Percentiles rank a stretch among this genome's conserved stretches.
phyloP scores from a whole-genome alignment of 1,284 basidiomycete species.

The Ustilago nuda region DNA sequence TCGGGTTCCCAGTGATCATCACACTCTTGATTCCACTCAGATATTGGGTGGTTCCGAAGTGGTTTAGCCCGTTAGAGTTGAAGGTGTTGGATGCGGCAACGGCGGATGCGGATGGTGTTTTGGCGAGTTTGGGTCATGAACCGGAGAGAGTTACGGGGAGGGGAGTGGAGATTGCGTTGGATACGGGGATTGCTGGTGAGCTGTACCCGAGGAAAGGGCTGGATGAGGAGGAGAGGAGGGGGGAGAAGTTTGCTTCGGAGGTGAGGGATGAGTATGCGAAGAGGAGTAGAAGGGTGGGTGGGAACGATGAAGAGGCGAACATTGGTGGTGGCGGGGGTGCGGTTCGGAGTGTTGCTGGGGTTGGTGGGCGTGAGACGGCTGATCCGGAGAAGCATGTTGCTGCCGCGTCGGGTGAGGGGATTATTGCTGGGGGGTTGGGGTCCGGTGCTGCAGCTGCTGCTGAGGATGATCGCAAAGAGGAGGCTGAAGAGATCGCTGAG shows the following conservation, averaged over 20 bases:
- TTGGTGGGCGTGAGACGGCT: constrained; percentile 24
- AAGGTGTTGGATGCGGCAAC: constrained; percentile 87
- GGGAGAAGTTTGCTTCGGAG: constrained; percentile 26
- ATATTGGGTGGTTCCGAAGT: constrained; percentile 78
- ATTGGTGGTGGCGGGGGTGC: constrained; percentile 9
- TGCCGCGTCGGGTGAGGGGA: constrained; percentile 17
- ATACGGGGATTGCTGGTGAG: constrained; percentile 59
- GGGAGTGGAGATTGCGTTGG: constrained; percentile 54
- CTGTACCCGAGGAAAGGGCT: constrained; percentile 44
- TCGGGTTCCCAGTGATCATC: constrained; percentile 92
- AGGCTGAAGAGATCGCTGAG: constrained; percentile 27
- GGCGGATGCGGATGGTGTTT: constrained; percentile 72
- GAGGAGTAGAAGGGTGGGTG: not conserved
- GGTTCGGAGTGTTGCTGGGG: constrained; percentile 18
- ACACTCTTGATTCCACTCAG: constrained; percentile 86
- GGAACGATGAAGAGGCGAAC: constrained; percentile 27
- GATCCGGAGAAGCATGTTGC: constrained; percentile 15
- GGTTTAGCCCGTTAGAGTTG: constrained; percentile 84
- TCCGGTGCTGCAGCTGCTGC: constrained; percentile 25
- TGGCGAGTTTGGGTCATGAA: constrained; percentile 63
- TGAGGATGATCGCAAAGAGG: constrained; percentile 21
- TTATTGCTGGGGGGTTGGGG: constrained; percentile 29
- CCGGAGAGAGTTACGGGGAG: constrained; percentile 57
- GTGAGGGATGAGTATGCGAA: constrained; percentile 20
- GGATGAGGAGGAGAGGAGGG: constrained; percentile 31